Evolutionary conservation across 352 stramenopile genomes (phyloP).

Genomic region (Phytophthora melonis): DNA sequence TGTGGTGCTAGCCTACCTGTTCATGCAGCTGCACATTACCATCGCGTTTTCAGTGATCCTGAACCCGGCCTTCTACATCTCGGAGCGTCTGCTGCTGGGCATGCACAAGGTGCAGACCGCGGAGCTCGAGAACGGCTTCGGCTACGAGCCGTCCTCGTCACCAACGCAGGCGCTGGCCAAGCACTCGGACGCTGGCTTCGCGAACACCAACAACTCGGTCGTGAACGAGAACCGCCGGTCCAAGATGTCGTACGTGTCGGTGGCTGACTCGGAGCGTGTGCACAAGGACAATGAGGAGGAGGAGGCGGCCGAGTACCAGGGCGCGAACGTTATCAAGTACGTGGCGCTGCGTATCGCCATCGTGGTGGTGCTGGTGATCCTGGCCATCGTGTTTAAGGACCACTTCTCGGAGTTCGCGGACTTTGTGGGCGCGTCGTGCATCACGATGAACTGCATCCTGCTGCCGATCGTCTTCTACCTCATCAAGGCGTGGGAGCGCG

Average conservation of each 20-base stretch:
- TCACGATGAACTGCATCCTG: conserved; percentile 69
- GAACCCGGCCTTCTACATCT: conserved; percentile 56
- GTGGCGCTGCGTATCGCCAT: conserved; percentile 38
- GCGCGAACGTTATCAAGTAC: conserved; percentile 46
- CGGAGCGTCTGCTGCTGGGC: conserved; percentile 53
- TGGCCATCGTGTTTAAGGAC: conserved; percentile 59
- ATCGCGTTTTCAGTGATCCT: conserved; percentile 58
- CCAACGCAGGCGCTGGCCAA: conserved; percentile 19
- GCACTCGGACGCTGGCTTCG: conserved; percentile 29
- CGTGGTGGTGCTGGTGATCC: conserved; percentile 46
- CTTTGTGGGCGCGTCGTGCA: conserved; percentile 69
- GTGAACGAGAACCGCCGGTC: conserved; percentile 30
- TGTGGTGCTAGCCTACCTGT: conserved; percentile 59
- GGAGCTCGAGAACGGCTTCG: conserved; percentile 39
- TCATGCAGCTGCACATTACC: conserved; percentile 69
- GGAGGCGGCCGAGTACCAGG: conserved; percentile 45
- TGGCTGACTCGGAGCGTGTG: conserved; percentile 49
- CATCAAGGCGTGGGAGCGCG: conserved; percentile 61
- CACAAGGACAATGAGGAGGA: conserved; percentile 42
- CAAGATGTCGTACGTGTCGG: conserved; percentile 60
- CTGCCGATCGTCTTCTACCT: conserved; percentile 75
- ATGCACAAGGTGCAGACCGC: conserved; percentile 53
- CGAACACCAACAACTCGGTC: conserved; percentile 21
- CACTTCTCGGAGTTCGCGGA: conserved; percentile 69
- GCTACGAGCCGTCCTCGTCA: conserved; percentile 23